phyloP scores from a whole-genome alignment of 2,329 filamentous ascomycete genomes.

The Ceratocystis cubensis region DNA sequence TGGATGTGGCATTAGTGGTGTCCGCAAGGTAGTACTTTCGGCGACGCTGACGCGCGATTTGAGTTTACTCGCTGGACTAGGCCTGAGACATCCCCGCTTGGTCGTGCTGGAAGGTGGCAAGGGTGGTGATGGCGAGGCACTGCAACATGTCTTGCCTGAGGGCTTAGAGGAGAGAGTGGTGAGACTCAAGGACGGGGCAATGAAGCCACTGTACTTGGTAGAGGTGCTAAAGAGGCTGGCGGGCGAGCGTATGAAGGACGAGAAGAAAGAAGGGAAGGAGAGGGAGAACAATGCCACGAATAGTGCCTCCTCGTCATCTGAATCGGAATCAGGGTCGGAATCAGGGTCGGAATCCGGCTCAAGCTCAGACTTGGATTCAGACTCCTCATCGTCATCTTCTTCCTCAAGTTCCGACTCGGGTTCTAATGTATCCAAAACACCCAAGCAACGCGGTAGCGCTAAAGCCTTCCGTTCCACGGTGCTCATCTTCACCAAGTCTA shows the following conservation, averaged over 20 bases:
- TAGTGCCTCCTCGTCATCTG: slow-evolving; percentile 23
- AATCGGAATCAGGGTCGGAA: neutral
- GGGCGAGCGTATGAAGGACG: slow-evolving; percentile 1
- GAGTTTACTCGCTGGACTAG: slow-evolving; percentile 62
- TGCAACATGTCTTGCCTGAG: slow-evolving; percentile 45
- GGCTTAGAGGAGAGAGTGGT: slow-evolving; percentile 33
- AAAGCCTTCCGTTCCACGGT: slow-evolving; percentile 34
- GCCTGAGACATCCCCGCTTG: slow-evolving; percentile 59
- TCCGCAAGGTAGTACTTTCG: slow-evolving; percentile 76
- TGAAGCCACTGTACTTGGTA: slow-evolving; percentile 63
- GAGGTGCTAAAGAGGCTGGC: slow-evolving; percentile 33
- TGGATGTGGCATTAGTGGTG: slow-evolving; percentile 40
- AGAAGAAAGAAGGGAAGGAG: slow-evolving; percentile 33
- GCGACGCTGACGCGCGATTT: slow-evolving; percentile 86
- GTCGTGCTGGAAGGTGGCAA: slow-evolving; percentile 55
- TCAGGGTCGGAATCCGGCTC: neutral
- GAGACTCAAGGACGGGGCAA: slow-evolving; percentile 36
- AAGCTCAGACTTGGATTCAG: slow-evolving; percentile 23
- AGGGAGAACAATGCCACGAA: slow-evolving; percentile 24
- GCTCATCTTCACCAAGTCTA: slow-evolving; percentile 82
- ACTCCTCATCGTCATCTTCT: slow-evolving; percentile 27
- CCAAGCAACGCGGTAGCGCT: slow-evolving; percentile 21
- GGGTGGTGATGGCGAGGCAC: neutral
- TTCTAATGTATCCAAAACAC: slow-evolving; percentile 22
- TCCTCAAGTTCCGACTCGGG: slow-evolving; percentile 25